Percentiles rank a stretch among this genome's conserved stretches.
Conservation (phyloP, 2,329 filamentous ascomycete species). For the Fusarium penzigii region DNA sequence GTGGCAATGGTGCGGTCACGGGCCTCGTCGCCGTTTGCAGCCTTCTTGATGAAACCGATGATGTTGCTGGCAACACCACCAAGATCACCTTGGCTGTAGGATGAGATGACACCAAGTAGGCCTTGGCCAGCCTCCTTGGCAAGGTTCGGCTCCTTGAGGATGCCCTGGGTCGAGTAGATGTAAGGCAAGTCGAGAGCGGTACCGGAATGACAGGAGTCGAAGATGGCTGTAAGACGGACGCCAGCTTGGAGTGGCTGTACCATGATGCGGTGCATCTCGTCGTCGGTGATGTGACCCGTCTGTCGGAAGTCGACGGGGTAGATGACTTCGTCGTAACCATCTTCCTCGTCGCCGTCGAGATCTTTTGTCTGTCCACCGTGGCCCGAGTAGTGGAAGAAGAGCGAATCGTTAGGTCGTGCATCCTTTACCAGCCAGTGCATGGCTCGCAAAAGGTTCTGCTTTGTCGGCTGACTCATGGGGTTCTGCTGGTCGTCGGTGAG, state of each 20-base stretch:
- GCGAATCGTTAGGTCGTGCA: slow-evolving; percentile 85
- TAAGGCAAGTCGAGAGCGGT: slow-evolving; percentile 68
- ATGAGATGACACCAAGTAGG: slow-evolving; percentile 59
- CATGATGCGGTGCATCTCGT: slow-evolving; percentile 80
- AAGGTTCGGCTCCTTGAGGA: slow-evolving; percentile 68
- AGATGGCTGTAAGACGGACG: slow-evolving; percentile 62
- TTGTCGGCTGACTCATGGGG: slow-evolving; percentile 94
- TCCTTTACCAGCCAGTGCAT: slow-evolving; percentile 99
- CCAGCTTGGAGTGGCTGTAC: slow-evolving; percentile 56
- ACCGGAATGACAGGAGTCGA: slow-evolving; percentile 68
- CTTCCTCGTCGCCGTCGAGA: slow-evolving; percentile 76
- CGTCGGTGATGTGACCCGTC: slow-evolving; percentile 79
- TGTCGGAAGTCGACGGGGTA: slow-evolving; percentile 81
- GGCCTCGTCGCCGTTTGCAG: slow-evolving; percentile 76
- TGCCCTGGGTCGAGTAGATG: slow-evolving; percentile 68
- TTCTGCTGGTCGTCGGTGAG: slow-evolving; percentile 97
- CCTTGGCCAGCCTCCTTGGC: slow-evolving; percentile 69
- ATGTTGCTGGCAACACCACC: slow-evolving; percentile 79
- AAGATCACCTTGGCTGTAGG: slow-evolving; percentile 71
- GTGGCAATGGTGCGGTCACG: slow-evolving; percentile 80
- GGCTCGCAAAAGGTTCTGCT: slow-evolving; percentile 89
- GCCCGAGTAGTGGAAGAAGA: slow-evolving; percentile 96
- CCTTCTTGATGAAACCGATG: slow-evolving; percentile 86
- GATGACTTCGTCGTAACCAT: slow-evolving; percentile 81
- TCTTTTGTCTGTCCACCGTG: slow-evolving; percentile 83